phyloP scores from a whole-genome alignment of 2,329 filamentous ascomycete species.

The Exserohilum rostratum region DNA sequence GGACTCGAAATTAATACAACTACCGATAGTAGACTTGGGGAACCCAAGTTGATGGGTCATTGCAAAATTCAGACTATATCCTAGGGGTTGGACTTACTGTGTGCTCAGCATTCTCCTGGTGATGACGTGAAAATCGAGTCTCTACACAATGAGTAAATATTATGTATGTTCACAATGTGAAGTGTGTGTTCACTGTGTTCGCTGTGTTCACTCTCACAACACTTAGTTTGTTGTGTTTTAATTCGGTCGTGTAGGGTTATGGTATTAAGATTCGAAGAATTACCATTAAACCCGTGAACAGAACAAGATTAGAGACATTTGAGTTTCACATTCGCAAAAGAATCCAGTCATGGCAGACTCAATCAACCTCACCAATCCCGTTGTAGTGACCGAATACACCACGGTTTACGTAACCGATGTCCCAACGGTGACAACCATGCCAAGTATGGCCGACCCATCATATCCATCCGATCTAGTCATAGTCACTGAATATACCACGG shows the following conservation, averaged over 20 bases:
- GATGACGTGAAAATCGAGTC: neutral
- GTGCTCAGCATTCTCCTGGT: too few relatives aligned
- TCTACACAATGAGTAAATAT: neutral
- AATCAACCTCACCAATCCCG: neutral
- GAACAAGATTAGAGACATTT: too few relatives aligned
- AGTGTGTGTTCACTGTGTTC: neutral
- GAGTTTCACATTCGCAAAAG: too few relatives aligned
- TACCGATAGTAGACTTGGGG: too few relatives aligned
- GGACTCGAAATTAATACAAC: too few relatives aligned
- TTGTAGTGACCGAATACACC: neutral
- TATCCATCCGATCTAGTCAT: neutral
- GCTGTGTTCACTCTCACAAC: neutral
- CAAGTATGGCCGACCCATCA: neutral
- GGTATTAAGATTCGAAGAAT: too few relatives aligned
- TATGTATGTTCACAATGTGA: neutral
- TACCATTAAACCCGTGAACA: too few relatives aligned
- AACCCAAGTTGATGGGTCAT: too few relatives aligned
- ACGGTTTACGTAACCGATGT: neutral
- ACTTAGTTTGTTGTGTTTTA: too few relatives aligned
- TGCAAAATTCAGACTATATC: too few relatives aligned
- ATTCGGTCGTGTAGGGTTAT: too few relatives aligned
- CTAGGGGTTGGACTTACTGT: neutral
- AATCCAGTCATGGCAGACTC: too few relatives aligned
- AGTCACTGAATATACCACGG: constrained; percentile 5
- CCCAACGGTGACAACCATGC: neutral